A percentile compares a stretch with the other conserved stretches of the same genome.
Conservation (phyloP, 1,284 basidiomycete genomes). For the Heterobasidion parviporum region DNA sequence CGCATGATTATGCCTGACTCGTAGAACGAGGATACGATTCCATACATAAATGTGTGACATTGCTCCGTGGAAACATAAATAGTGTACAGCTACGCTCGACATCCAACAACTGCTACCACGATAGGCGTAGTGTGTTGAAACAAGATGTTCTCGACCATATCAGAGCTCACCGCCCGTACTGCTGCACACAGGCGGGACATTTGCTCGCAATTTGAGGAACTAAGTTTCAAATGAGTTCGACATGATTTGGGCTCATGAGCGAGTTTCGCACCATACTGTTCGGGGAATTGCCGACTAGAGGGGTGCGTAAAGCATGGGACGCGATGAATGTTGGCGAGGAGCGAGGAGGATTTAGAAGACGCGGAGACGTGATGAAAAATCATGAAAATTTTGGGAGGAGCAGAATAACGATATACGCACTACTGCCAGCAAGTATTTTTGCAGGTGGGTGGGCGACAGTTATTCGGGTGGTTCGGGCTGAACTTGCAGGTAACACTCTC, state of each 20-base stretch:
- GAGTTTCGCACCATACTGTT: constrained; percentile 10
- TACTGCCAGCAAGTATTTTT: constrained; percentile 39
- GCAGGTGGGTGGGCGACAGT: constrained; percentile 30
- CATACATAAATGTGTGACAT: neutral
- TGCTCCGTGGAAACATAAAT: neutral
- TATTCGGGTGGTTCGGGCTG: constrained; percentile 35
- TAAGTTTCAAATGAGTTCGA: neutral
- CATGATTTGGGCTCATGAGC: neutral
- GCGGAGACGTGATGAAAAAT: neutral
- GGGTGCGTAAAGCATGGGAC: neutral
- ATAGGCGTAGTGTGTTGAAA: neutral
- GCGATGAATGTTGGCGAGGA: neutral
- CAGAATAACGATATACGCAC: constrained; percentile 23
- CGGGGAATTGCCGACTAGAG: constrained; percentile 11
- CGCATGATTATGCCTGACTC: neutral
- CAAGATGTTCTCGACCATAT: neutral
- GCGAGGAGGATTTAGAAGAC: neutral
- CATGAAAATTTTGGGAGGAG: neutral
- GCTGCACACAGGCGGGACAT: neutral
- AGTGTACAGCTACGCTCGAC: neutral
- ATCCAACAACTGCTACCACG: neutral
- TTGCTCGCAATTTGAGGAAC: neutral
- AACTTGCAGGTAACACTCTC: constrained; percentile 34
- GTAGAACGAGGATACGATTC: neutral
- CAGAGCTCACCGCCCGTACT: neutral